Percentiles rank a stretch among this genome's conserved stretches.
Conservation (phyloP, 2,329 filamentous ascomycete species). For the Lachnellula willkommii region DNA sequence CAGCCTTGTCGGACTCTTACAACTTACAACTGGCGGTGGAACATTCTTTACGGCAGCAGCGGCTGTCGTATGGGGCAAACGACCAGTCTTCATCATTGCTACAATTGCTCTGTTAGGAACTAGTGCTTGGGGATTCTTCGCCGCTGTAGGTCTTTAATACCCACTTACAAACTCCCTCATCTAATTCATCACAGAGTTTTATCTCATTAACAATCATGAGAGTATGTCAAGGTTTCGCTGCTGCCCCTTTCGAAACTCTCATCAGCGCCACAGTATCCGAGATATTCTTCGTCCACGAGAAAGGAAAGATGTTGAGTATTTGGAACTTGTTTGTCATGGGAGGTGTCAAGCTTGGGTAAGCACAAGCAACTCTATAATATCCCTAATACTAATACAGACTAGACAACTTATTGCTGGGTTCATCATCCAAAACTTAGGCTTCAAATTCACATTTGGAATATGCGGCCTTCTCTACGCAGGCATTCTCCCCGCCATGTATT, state of each 20-base stretch:
- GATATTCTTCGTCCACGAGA: conserved; percentile 43
- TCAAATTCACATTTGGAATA: conserved; percentile 34
- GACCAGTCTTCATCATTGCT: conserved; percentile 29
- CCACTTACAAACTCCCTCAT: background rate
- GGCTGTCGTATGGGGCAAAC: conserved; percentile 33
- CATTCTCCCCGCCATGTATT: conserved; percentile 38
- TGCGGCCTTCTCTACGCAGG: conserved; percentile 39
- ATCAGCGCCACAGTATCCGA: conserved; percentile 37
- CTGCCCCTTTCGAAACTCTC: conserved; percentile 31
- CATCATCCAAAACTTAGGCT: conserved; percentile 34
- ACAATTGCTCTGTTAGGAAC: conserved; percentile 33
- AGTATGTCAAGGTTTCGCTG: conserved; percentile 28
- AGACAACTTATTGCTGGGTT: conserved; percentile 40
- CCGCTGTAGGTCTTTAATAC: conserved; percentile 19
- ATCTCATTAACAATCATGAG: conserved; percentile 33
- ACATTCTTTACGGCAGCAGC: conserved; percentile 39
- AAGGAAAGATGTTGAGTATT: conserved; percentile 32
- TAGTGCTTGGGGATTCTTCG: conserved; percentile 37
- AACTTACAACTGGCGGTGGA: conserved; percentile 37
- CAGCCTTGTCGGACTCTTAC: conserved; percentile 31
- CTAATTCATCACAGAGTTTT: conserved; percentile 29
- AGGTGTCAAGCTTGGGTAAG: conserved; percentile 28
- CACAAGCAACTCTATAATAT: background rate
- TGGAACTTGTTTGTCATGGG: conserved; percentile 26
- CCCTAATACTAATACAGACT: background rate